Evolutionary conservation across 116 monocot genomes (phyloP).

Genomic region (Zostera marina): DNA sequence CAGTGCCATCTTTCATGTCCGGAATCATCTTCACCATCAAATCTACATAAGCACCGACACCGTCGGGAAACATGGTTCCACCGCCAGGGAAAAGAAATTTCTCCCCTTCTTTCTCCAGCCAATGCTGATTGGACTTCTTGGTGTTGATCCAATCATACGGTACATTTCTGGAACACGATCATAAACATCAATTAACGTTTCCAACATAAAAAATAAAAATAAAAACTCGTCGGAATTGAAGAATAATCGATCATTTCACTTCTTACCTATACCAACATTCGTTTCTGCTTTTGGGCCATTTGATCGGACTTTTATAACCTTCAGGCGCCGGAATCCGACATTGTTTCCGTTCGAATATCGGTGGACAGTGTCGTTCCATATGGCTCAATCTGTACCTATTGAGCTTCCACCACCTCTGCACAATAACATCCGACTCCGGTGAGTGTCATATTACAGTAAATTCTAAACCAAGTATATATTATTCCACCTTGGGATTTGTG

Average conservation of each 20-base stretch:
- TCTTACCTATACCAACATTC: constrained; percentile 92
- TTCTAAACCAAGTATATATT: no score
- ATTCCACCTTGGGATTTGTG: constrained; percentile 59
- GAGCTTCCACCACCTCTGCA: constrained; percentile 81
- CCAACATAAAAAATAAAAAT: no score
- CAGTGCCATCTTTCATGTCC: constrained; percentile 89
- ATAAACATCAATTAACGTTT: not conserved
- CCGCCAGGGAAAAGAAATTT: constrained; percentile 93
- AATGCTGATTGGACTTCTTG: constrained; percentile 89
- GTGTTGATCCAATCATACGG: constrained; percentile 96
- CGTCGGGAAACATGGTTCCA: constrained; percentile 98
- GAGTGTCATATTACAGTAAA: no score
- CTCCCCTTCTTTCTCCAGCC: constrained; percentile 85
- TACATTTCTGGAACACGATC: constrained; percentile 24
- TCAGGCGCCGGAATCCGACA: constrained; percentile 70
- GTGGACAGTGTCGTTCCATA: constrained; percentile 92
- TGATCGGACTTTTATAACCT: constrained; percentile 78
- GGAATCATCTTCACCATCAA: constrained; percentile 76
- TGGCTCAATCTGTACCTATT: constrained; percentile 55
- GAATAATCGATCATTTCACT: no score
- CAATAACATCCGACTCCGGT: no score
- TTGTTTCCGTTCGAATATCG: constrained; percentile 54
- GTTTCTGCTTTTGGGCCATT: constrained; percentile 85
- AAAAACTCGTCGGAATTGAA: no score
- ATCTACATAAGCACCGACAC: constrained; percentile 81